Evolutionary conservation across 768 basidiomycete genomes (phyloP).

Genomic region (Pleurotus djamor): DNA sequence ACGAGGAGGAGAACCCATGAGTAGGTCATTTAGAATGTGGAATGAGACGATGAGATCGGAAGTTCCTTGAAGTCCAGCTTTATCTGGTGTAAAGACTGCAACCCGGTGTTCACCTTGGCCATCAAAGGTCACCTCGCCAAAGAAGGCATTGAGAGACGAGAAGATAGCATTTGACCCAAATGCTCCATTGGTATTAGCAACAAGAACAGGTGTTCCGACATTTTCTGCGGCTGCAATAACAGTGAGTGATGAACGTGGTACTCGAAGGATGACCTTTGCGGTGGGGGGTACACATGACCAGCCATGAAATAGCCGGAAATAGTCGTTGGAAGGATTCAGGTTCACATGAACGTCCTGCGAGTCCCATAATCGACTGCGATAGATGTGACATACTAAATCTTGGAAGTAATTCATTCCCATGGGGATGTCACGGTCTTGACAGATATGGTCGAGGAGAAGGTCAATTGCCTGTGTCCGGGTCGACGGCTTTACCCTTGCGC

Average conservation of each 20-base stretch:
- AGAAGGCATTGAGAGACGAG: slow-evolving; percentile 19
- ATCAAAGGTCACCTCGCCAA: slow-evolving; percentile 15
- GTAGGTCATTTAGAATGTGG: slow-evolving; percentile 20
- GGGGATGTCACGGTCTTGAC: slow-evolving; percentile 18
- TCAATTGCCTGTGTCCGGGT: slow-evolving; percentile 28
- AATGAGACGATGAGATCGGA: slow-evolving; percentile 23
- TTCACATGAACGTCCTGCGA: slow-evolving; percentile 5
- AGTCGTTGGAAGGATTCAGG: background rate
- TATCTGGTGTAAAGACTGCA: slow-evolving; percentile 19
- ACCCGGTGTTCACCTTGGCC: slow-evolving; percentile 13
- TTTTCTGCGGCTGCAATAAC: slow-evolving; percentile 21
- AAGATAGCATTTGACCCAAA: slow-evolving; percentile 20
- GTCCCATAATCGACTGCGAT: slow-evolving; percentile 24
- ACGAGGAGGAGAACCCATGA: slow-evolving; percentile 16
- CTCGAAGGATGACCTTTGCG: slow-evolving; percentile 29
- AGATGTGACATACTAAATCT: slow-evolving; percentile 35
- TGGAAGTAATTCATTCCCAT: slow-evolving; percentile 31
- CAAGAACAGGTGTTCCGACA: slow-evolving; percentile 23
- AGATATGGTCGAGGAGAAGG: slow-evolving; percentile 17
- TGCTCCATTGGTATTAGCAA: slow-evolving; percentile 16
- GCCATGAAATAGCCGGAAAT: slow-evolving; percentile 21
- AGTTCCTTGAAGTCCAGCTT: slow-evolving; percentile 17
- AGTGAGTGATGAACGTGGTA: slow-evolving; percentile 30
- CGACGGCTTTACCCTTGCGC: slow-evolving; percentile 12
- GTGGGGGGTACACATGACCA: slow-evolving; percentile 34